Conservation (phyloP, 2,329 filamentous ascomycete species). For the Colletotrichum destructivum region DNA sequence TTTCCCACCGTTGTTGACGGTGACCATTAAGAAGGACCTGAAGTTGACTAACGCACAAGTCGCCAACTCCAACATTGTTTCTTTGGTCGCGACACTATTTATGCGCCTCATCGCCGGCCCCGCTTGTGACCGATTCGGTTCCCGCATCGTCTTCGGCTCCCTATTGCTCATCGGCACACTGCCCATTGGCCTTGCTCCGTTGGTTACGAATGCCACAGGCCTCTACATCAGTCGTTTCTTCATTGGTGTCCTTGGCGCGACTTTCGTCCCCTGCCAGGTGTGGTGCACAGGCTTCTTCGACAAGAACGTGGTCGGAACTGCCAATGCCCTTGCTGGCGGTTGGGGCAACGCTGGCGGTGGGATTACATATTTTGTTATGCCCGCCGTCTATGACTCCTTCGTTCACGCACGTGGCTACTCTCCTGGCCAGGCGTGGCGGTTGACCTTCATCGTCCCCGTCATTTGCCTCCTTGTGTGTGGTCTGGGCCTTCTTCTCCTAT, state of each 20-base stretch:
- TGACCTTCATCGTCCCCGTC: slow-evolving; percentile 88
- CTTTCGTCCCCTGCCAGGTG: slow-evolving; percentile 90
- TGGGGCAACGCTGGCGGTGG: slow-evolving; percentile 91
- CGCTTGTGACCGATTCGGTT: slow-evolving; percentile 87
- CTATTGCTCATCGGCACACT: slow-evolving; percentile 84
- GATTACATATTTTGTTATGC: slow-evolving; percentile 95
- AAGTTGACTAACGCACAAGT: slow-evolving; percentile 79
- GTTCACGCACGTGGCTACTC: slow-evolving; percentile 71
- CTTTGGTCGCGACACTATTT: slow-evolving; percentile 80
- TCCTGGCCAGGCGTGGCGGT: slow-evolving; percentile 82
- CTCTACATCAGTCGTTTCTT: slow-evolving; percentile 85
- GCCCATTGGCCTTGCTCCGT: slow-evolving; percentile 85
- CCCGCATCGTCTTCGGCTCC: slow-evolving; percentile 84
- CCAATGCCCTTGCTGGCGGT: slow-evolving; percentile 87
- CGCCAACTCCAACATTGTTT: slow-evolving; percentile 92
- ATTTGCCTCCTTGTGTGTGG: slow-evolving; percentile 79
- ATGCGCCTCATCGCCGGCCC: slow-evolving; percentile 85
- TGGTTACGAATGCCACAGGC: slow-evolving; percentile 74
- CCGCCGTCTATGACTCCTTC: slow-evolving; percentile 87
- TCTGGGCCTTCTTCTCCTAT: slow-evolving; percentile 79
- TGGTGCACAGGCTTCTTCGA: slow-evolving; percentile 96
- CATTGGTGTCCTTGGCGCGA: slow-evolving; percentile 83
- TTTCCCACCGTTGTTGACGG: slow-evolving; percentile 84
- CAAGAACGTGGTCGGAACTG: slow-evolving; percentile 90
- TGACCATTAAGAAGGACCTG: slow-evolving; percentile 86